Base-by-base conservation (phyloP, 768 basidiomycete species). In the Pholiota microspora region DNA sequence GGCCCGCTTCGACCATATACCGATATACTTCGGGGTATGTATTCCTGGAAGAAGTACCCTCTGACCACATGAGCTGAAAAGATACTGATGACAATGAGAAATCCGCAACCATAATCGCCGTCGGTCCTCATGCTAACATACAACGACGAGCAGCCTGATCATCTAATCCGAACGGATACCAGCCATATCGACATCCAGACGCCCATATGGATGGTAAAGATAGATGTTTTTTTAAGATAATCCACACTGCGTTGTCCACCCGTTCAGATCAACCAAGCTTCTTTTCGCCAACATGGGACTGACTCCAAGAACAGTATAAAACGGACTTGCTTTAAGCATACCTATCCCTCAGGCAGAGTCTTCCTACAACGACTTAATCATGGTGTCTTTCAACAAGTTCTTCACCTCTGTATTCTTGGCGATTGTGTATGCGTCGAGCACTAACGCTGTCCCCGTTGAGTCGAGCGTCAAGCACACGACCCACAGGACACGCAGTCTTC, bases 401-500 rank as follows among this genome's bases (percentile, higher is more conserved):
- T 58, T 71, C 46, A 36, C 61, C 23, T 64, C 65, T 18, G 61
- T 70, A 44, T 59, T 66, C 42, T 52, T 70, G 4, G 67, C 68
- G 27, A 49, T 69, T 12, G 55, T 60, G 23, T 71, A 64, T 49
- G 67, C 65, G 18, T 67, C 72, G 1, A 45, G 61, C 35, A 51
- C 63, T 4, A 45, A 54, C 9, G 70, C 71, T 7, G 62, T 59
- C 4, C 67, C 71, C 3, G 63, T 63, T 42, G 66, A 64, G n/a
- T 36, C 59, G 13, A 63, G 59, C 56, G 50, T 63, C 23, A 72
- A 68, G 63, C 67, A 69, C 56, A 60, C 67, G 2, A 73, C 73
- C 7, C 71, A 72, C 54, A 62, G 69, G 18, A 57, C 55, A 7
- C 68, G 69, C 27, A 52, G 60, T 40, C 55, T 76, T 35, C 64